These are phyloP conservation scores for Phytophthora sp. DNA, from an alignment of 352 stramenopile genomes.

Conservation along the genomic window DNA sequence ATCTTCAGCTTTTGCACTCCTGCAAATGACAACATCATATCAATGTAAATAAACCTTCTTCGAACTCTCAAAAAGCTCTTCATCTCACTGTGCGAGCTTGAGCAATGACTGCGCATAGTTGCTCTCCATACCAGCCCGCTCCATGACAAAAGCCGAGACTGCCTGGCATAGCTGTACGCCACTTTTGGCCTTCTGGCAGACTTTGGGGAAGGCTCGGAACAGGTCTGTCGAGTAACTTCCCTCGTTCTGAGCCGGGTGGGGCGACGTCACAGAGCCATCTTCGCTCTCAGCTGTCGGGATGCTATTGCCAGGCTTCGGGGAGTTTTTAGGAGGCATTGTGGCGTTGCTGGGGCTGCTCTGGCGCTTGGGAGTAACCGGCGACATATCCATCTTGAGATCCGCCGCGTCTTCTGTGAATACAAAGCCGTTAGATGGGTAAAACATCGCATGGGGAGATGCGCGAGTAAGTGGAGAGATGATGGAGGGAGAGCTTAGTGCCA, in stretches of 20 bases:
- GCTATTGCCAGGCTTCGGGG: conserved; percentile 12
- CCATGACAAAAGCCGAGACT: conserved; percentile 64
- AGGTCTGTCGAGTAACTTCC: conserved; percentile 76
- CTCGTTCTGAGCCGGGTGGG: conserved; percentile 11
- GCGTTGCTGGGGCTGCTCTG: conserved; percentile 19
- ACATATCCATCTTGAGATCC: conserved; percentile 22
- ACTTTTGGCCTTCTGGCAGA: conserved; percentile 80
- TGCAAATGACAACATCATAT: conserved; percentile 28
- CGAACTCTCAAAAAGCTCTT: not conserved
- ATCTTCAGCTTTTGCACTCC: conserved; percentile 64
- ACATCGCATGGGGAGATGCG: not conserved
- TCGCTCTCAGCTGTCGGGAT: conserved; percentile 16
- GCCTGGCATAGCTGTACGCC: conserved; percentile 80
- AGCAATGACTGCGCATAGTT: conserved; percentile 65
- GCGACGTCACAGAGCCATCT: conserved; percentile 4
- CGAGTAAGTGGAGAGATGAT: conserved; percentile 1
- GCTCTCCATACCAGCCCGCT: conserved; percentile 63
- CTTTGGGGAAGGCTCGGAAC: conserved; percentile 65
- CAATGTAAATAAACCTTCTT: not conserved
- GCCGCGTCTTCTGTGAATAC: conserved; percentile 12
- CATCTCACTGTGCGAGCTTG: conserved; percentile 63
- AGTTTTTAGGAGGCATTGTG: not conserved
- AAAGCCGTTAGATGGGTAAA: not conserved
- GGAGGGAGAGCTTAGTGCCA: not conserved
- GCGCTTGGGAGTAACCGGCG: not conserved